Base-by-base conservation (phyloP, 164 flowering plant genomes). In the Annona squamosa region DNA sequence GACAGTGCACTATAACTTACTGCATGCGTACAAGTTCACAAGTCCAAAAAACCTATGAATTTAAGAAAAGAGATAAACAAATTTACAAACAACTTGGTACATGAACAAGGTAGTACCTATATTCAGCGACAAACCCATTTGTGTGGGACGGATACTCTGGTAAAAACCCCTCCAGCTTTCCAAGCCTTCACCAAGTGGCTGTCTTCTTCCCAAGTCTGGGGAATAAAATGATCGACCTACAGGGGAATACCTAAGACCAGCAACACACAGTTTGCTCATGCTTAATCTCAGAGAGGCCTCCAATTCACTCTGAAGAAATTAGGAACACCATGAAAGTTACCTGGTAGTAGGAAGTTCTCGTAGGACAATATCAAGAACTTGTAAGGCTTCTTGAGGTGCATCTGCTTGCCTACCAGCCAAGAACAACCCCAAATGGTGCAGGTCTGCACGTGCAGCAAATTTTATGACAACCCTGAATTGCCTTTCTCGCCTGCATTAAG, bases 331-430 rank as follows among this genome's bases (percentile, higher is more conserved):
- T 63, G 52, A 45, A 16, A 48, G 56, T 48, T 82, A 91, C 98
- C 97, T 73, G 37, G 84, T 42, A 1, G 97, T 91, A 17, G 98
- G 97, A 72, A 90, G 77, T 77, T 96, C 99, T 26, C 99, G 93
- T 64, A 96, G 78, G 59, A 96, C 98, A 76, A 96, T 92, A 79
- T 96, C 99, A 61, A 96, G 92, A 75, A 93, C 97, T 76, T 96
- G 98, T 26, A 96, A 91, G n/a, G 98, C 98, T 82, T 96, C 98
- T 76, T 96, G 98, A 1, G 99, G 99, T 2, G 97, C 98, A 89
- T 96, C 98, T 42, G 99, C 90, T 71, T 86, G 97, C 78, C 79
- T 87, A 2, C 99, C 99, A 57, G 85, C 86, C 74, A 96, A 80
- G 74, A 96, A 96, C 82, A 87, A 73, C 10, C 89, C 97, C 62